Evolutionary conservation across 768 basidiomycete species (phyloP).

Genomic region (Dacryopinax spathularia): DNA sequence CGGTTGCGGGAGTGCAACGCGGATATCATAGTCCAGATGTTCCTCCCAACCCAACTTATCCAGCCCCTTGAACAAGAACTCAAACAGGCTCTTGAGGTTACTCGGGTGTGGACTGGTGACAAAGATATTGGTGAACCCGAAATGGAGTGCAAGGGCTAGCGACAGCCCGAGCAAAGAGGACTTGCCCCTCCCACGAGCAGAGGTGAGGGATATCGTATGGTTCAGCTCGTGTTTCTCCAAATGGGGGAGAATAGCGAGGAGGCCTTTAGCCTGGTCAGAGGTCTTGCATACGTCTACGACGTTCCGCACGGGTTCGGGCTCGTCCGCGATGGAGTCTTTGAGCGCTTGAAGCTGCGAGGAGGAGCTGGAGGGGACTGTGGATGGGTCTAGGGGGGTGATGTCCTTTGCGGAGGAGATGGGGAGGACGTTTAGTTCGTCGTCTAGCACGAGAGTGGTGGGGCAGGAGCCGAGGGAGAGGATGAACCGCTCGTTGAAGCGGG

Average conservation of each 20-base stretch:
- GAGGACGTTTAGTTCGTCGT: slow-evolving; percentile 95
- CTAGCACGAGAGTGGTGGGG: slow-evolving; percentile 81
- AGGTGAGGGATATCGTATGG: slow-evolving; percentile 89
- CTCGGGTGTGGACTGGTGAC: slow-evolving; percentile 96
- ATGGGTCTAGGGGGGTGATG: slow-evolving; percentile 51
- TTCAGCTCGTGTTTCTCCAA: slow-evolving; percentile 66
- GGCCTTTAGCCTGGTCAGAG: slow-evolving; percentile 55
- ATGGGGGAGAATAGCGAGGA: slow-evolving; percentile 44
- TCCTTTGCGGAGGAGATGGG: slow-evolving; percentile 93
- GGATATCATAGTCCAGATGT: slow-evolving; percentile 93
- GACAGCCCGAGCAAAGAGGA: slow-evolving; percentile 92
- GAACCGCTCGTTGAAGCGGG: slow-evolving; percentile 97
- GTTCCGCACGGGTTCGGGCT: slow-evolving; percentile 65
- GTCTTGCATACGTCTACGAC: slow-evolving; percentile 84
- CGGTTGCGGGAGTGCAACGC: neutral
- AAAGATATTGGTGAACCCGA: slow-evolving; percentile 95
- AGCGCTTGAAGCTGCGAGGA: slow-evolving; percentile 63
- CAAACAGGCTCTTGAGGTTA: slow-evolving; percentile 94
- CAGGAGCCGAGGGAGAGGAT: slow-evolving; percentile 93
- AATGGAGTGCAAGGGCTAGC: slow-evolving; percentile 79
- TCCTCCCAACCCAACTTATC: slow-evolving; percentile 93
- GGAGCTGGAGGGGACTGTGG: slow-evolving; percentile 27
- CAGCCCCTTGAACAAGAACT: slow-evolving; percentile 93
- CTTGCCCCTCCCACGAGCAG: slow-evolving; percentile 89
- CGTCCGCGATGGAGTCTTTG: slow-evolving; percentile 61